These are phyloP conservation scores for Sechiopsis laciniata DNA, from an alignment of 306 rosid genomes.

Conservation along the genomic window DNA sequence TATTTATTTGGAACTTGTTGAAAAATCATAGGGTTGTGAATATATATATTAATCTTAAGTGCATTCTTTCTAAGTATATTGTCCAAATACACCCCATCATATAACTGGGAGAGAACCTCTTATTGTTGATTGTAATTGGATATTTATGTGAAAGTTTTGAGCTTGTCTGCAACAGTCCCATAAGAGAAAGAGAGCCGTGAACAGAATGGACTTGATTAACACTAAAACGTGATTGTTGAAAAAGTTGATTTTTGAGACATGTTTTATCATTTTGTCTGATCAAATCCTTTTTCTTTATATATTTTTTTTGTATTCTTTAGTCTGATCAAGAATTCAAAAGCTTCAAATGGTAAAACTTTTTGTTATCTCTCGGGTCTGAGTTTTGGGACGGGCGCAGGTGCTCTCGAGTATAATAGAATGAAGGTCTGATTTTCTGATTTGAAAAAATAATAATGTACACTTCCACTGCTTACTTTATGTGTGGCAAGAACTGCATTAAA, in stretches of 20 bases:
- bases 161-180: neutral
- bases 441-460: no score
- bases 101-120: neutral
- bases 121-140: neutral
- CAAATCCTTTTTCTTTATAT: no score
- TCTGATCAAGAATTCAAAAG: neutral
- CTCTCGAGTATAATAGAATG: no score
- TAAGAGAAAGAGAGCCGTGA: neutral
- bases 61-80: neutral
- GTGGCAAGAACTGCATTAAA: conserved; percentile 11
- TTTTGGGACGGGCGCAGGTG: no score
- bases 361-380: no score
- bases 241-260: neutral
- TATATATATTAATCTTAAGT: neutral
- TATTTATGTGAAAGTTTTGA: neutral
- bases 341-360: neutral
- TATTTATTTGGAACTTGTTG: neutral
- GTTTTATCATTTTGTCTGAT: no score
- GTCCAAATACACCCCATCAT: neutral
- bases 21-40: neutral
- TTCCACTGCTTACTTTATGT: neutral
- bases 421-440: no score
- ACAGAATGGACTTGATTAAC: neutral
- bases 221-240: neutral
- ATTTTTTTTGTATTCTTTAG: no score